phyloP scores from a whole-genome alignment of 805 yeast genomes.

The Kluyveromyces dobzhanskii region DNA sequence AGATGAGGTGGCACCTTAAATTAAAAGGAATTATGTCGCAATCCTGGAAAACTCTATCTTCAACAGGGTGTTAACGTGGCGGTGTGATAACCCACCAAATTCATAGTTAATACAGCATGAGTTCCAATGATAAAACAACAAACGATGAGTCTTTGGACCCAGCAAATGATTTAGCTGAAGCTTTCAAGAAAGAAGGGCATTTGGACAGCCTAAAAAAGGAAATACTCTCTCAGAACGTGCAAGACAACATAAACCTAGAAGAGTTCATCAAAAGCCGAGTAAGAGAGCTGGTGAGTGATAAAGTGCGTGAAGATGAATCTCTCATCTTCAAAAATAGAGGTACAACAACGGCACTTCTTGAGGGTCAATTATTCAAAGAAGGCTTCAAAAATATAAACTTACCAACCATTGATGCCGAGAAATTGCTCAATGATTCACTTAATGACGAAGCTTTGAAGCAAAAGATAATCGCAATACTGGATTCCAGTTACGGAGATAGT shows the following conservation, averaged over 20 bases:
- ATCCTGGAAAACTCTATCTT: too few relatives aligned
- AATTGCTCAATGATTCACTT: slow-evolving; percentile 12
- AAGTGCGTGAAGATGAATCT: slow-evolving; percentile 24
- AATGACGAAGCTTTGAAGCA: slow-evolving; percentile 15
- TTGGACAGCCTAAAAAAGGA: slow-evolving; percentile 25
- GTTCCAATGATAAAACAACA: background rate
- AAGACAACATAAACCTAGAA: slow-evolving; percentile 8
- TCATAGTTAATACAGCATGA: background rate
- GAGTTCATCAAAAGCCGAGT: slow-evolving; percentile 18
- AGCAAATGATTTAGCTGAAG: slow-evolving; percentile 21
- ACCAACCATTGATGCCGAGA: slow-evolving; percentile 16
- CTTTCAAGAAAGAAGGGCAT: slow-evolving; percentile 27
- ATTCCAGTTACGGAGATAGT: background rate
- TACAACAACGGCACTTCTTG: slow-evolving; percentile 27
- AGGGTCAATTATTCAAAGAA: slow-evolving; percentile 24
- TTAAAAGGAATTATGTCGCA: too few relatives aligned
- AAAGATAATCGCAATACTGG: slow-evolving; percentile 8
- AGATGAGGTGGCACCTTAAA: too few relatives aligned
- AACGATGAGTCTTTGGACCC: slow-evolving; percentile 10
- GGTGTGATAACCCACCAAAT: too few relatives aligned
- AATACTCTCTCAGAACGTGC: slow-evolving; percentile 14
- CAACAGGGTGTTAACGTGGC: too few relatives aligned
- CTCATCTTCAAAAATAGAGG: slow-evolving; percentile 28
- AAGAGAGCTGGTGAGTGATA: slow-evolving; percentile 16
- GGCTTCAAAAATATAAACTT: slow-evolving; percentile 16